These are phyloP conservation scores for Allomyces arbusculus DNA, from an alignment of 192 early-diverging fungal genomes.

Conservation along the genomic window DNA sequence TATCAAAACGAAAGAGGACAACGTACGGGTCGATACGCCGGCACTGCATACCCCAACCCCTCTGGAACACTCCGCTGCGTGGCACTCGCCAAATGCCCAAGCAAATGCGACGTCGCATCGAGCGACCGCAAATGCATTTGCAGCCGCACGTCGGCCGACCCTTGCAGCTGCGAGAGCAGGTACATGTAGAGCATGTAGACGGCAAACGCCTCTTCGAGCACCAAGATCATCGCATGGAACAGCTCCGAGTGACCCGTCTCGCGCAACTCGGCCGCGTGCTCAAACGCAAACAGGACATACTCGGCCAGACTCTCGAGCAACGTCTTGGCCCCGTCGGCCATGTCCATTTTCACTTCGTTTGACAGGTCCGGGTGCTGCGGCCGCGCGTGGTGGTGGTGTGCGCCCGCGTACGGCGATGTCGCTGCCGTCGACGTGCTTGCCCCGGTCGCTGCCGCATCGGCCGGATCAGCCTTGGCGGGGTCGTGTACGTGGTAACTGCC, in stretches of 20 bases:
- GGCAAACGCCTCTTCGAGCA: neutral
- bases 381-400: neutral
- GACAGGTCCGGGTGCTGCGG: neutral
- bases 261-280: neutral
- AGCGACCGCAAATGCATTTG: neutral
- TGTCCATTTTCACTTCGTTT: neutral
- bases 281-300: neutral
- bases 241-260: neutral
- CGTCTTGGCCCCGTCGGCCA: neutral
- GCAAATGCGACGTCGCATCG: neutral
- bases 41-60: neutral
- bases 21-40: neutral
- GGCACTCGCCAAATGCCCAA: neutral
- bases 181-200: neutral
- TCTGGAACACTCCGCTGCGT: neutral
- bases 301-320: neutral
- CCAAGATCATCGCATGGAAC: neutral
- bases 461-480: neutral
- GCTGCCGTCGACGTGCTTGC: neutral
- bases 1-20: neutral
- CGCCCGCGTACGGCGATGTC: neutral
- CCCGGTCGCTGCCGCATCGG: neutral
- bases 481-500: too few relatives aligned
- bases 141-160: neutral
- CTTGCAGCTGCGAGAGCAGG: neutral